Percentiles rank a stretch among this genome's conserved stretches.
Evolutionary conservation across 768 basidiomycete genomes (phyloP).

Genomic region (Podaxis carcinomalis): DNA sequence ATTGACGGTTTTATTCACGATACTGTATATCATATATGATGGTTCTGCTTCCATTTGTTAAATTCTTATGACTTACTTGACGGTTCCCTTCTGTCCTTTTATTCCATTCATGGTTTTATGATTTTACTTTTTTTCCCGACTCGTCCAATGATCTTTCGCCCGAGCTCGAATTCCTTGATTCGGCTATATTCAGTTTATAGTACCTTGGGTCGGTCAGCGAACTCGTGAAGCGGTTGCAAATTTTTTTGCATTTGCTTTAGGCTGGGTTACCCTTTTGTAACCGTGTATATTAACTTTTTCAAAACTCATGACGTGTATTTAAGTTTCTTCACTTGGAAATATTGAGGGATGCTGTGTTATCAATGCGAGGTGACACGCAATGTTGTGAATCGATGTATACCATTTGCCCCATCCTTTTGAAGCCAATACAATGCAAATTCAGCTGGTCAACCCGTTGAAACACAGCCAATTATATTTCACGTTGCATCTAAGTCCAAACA

Average conservation of each 20-base stretch:
- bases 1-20: neutral
- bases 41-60: neutral
- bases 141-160: neutral
- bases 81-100: too few relatives aligned
- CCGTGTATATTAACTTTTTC: neutral
- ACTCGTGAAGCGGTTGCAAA: too few relatives aligned
- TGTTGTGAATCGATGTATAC: too few relatives aligned
- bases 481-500: too few relatives aligned
- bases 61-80: neutral
- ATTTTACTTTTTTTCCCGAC: neutral
- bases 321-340: neutral
- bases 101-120: neutral
- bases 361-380: too few relatives aligned
- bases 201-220: neutral
- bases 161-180: neutral
- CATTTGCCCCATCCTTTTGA: too few relatives aligned
- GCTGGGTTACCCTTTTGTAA: neutral
- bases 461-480: too few relatives aligned
- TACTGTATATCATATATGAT: neutral
- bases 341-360: too few relatives aligned
- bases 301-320: neutral
- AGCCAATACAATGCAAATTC: too few relatives aligned
- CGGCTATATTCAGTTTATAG: neutral
- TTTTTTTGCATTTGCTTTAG: neutral
- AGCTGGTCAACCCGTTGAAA: too few relatives aligned